Conservation (phyloP, 2,329 filamentous ascomycete species). For the Cadophora gregata region DNA sequence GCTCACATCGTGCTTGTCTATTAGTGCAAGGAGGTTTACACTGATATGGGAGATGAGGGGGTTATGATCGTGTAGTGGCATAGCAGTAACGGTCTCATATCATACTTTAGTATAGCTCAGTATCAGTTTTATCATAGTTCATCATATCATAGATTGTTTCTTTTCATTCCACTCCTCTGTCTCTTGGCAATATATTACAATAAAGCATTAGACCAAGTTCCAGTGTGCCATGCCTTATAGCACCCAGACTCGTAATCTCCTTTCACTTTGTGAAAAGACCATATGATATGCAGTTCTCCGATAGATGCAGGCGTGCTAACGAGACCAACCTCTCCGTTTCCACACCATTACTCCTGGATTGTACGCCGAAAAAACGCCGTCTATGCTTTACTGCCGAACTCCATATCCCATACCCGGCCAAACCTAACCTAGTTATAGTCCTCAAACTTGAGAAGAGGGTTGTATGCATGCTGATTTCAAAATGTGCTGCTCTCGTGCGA, state of each 20-base stretch:
- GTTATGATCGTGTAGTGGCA: too few species aligned
- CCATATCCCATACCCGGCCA: background rate
- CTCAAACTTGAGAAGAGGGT: background rate
- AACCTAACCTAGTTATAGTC: background rate
- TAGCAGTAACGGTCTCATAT: too few species aligned
- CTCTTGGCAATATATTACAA: conserved; percentile 30
- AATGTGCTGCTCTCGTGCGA: background rate
- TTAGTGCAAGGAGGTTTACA: too few species aligned
- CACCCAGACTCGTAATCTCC: background rate
- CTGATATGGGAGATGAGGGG: too few species aligned
- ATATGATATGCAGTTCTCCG: conserved; percentile 1
- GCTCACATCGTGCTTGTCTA: too few species aligned
- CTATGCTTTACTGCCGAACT: conserved; percentile 13
- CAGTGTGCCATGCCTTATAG: conserved; percentile 2
- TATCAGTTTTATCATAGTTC: background rate
- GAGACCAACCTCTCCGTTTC: background rate
- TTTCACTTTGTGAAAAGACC: background rate
- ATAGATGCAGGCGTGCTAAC: background rate
- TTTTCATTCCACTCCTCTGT: background rate
- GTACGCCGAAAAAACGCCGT: conserved; percentile 18
- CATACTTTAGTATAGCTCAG: too few species aligned
- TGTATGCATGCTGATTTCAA: conserved; percentile 8
- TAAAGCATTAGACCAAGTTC: conserved; percentile 27
- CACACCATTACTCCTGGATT: background rate
- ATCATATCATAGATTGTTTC: background rate